Evolutionary conservation across 2,329 filamentous ascomycete genomes (phyloP), one percentile per base, ranked within the genome.

Genomic region (Aspergillus quadrilineatus): DNA sequence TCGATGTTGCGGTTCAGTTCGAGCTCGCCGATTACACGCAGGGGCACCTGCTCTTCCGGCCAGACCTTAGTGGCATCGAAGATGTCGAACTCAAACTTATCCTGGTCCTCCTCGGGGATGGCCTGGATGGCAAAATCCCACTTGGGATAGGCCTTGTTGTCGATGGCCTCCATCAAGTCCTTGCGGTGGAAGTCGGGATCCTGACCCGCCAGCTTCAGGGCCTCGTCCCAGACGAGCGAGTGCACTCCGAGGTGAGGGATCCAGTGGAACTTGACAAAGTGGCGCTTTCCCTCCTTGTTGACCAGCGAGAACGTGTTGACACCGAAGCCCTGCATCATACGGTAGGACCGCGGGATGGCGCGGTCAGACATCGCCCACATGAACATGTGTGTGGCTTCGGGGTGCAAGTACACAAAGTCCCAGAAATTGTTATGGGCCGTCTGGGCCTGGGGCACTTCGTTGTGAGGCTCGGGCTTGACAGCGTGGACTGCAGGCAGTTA

Each of bases 121-220:
- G 86, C 80, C 67, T 95, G 90, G n/a, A 95, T 86, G 43, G 88
- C 89, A 57, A 94, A 90, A 67, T 88, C 88, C 89, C 89, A 94
- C 66, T 85, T 88, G 7, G 89, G 89, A 64, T 80, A 92, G 0
- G 80, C 79, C 6, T 88, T 88, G 14, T 79, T 85, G 10, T 88
- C 85, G 50, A 94, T 93, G 5, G 89, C 89, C 58, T 89, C 85
- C 66, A 80, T 82, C 0, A 94, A 77, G 62, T 93, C 89, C 70
- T 90, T 90, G 56, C 89, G 84, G 64, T 93, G 89, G 76, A 90
- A 93, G 59, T 94, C 89, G 0, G 89, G 89, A 57, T 93, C 88
- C 65, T 90, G 85, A 0, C 88, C 88, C 9, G 78, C 80, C 1
- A 92, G 76, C 76, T 92, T 92, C 50, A 92, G 74, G 0, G 89